Conservation (phyloP, 2,329 filamentous ascomycete species). For the Trichophyton rubrum region DNA sequence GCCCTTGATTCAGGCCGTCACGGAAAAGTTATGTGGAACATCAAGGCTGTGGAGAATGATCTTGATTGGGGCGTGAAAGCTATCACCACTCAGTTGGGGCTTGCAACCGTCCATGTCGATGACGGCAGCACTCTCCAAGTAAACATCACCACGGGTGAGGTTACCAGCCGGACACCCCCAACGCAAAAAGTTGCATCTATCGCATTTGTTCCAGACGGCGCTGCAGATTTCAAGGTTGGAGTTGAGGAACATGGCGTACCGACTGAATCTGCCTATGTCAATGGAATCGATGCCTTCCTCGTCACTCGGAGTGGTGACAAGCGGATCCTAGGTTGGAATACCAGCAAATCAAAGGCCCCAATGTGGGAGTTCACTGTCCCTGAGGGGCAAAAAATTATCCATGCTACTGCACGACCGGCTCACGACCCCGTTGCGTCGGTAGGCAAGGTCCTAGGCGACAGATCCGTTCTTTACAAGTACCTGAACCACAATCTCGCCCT, state of each 20-base stretch:
- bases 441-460: constrained; percentile 80
- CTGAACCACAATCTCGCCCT: constrained; percentile 77
- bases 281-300: constrained; percentile 25
- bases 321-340: constrained; percentile 33
- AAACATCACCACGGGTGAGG: constrained; percentile 32
- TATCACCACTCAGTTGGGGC: constrained; percentile 50
- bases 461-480: constrained; percentile 95
- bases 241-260: constrained; percentile 27
- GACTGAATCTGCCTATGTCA: constrained; percentile 18
- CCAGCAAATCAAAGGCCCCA: constrained; percentile 28
- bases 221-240: constrained; percentile 19
- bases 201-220: constrained; percentile 20
- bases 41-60: constrained; percentile 48
- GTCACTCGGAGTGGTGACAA: constrained; percentile 32
- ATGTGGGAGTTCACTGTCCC: constrained; percentile 64
- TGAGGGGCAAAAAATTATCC: constrained; percentile 53
- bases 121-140: constrained; percentile 50
- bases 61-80: constrained; percentile 56
- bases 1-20: constrained; percentile 65
- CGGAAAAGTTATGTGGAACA: constrained; percentile 64
- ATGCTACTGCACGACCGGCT: constrained; percentile 53
- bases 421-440: constrained; percentile 91
- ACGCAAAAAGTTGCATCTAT: constrained; percentile 23
- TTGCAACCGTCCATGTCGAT: constrained; percentile 47
- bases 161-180: constrained; percentile 23